Evolutionary conservation across 192 early-diverging fungal species (phyloP).

Genomic region (Backusella mclennaniae): DNA sequence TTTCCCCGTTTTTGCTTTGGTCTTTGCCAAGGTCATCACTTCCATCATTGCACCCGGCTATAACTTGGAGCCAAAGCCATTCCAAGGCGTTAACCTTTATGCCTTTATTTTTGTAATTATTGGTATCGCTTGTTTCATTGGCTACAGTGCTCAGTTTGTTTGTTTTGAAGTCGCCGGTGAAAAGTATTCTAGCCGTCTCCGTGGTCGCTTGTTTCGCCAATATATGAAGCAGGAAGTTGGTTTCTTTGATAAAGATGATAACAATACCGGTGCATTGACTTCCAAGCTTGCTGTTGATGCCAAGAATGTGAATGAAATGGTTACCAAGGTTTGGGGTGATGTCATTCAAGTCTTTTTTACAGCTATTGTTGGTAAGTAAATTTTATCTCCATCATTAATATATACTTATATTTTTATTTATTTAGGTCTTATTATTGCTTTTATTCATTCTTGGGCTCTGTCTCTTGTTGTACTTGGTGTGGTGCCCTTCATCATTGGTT

Average conservation of each 20-base stretch:
- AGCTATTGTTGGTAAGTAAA: constrained; percentile 14
- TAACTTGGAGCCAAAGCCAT: constrained; percentile 23
- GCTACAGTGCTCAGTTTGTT: constrained; percentile 54
- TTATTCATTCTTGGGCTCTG: constrained; percentile 74
- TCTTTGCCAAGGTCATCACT: constrained; percentile 43
- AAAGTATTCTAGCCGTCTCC: constrained; percentile 59
- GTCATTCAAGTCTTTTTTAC: constrained; percentile 25
- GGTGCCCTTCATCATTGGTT: constrained; percentile 55
- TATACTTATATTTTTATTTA: neutral
- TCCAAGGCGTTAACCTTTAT: constrained; percentile 39
- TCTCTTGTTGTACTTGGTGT: constrained; percentile 72
- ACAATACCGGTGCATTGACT: constrained; percentile 76
- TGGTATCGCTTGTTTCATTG: constrained; percentile 54
- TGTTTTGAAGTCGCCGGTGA: constrained; percentile 67
- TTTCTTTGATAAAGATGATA: constrained; percentile 77
- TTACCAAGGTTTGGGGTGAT: constrained; percentile 50
- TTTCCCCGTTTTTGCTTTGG: constrained; percentile 73
- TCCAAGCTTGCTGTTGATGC: constrained; percentile 80
- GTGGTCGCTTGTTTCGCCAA: constrained; percentile 61
- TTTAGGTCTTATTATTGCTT: constrained; percentile 54
- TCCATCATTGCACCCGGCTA: constrained; percentile 33
- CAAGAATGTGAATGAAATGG: constrained; percentile 42
- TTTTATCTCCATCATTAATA: neutral
- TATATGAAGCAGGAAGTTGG: constrained; percentile 82
- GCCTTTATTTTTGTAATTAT: constrained; percentile 33